phyloP scores from a whole-genome alignment of 345 rosid genomes.

The Citropsis articulata region DNA sequence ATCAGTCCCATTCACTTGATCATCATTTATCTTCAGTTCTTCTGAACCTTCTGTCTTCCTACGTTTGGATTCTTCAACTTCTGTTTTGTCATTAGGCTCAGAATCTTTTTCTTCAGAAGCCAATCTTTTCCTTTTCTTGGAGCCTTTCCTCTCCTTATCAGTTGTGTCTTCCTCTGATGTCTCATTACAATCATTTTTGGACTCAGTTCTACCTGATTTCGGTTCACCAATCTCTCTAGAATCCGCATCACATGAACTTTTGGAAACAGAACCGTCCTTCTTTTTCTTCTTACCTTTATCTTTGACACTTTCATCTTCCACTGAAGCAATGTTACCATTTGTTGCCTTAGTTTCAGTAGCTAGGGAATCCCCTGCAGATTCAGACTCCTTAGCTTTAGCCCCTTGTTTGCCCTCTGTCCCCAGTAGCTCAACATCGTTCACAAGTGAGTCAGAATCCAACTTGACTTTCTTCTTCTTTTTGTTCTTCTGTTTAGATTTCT shows the following conservation, averaged over 20 bases:
- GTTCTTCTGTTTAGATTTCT: constrained; percentile 27
- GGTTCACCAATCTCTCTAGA: constrained; percentile 13
- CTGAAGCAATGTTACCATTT: constrained; percentile 6
- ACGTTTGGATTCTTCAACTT: constrained; percentile 49
- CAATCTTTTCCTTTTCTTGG: constrained; percentile 76
- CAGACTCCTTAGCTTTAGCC: neutral
- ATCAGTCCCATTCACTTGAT: constrained; percentile 34
- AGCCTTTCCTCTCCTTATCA: constrained; percentile 31
- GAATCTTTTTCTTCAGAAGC: constrained; percentile 44
- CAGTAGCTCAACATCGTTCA: constrained; percentile 7
- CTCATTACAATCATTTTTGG: constrained; percentile 19
- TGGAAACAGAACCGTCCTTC: constrained; percentile 12
- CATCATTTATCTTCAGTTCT: constrained; percentile 18
- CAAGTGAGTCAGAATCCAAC: constrained; percentile 19
- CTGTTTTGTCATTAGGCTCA: constrained; percentile 25
- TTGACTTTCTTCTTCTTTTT: constrained; percentile 46
- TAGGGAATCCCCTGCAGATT: neutral
- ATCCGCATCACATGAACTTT: neutral
- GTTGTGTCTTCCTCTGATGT: constrained; percentile 18
- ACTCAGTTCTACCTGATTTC: constrained; percentile 13
- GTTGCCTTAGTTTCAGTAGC: neutral
- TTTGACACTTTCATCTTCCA: constrained; percentile 20
- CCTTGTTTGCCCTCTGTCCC: constrained; percentile 16
- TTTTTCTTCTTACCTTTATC: constrained; percentile 21
- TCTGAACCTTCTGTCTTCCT: constrained; percentile 44